These are phyloP conservation scores for Salinomyces thailandicus DNA, from an alignment of 2,329 filamentous ascomycete species.

Conservation along the genomic window DNA sequence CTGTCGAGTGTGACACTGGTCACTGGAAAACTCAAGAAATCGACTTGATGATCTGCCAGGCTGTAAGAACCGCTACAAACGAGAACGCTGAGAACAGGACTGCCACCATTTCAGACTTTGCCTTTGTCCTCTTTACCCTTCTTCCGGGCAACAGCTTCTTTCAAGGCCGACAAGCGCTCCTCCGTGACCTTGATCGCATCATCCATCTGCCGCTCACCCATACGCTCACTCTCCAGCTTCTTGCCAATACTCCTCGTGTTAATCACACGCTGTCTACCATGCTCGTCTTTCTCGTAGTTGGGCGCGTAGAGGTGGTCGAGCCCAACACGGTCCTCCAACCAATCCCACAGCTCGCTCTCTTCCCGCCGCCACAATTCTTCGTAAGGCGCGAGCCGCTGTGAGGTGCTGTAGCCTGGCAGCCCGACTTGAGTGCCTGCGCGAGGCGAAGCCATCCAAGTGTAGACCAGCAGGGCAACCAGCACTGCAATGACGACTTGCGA, in stretches of 20 bases:
- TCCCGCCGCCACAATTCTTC: conserved; percentile 87
- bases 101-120: not conserved
- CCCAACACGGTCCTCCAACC: conserved; percentile 78
- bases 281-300: conserved; percentile 8
- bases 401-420: conserved; percentile 33
- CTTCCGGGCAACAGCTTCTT: conserved; percentile 57
- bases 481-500: conserved; percentile 69
- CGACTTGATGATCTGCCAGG: no score
- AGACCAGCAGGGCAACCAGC: conserved; percentile 60
- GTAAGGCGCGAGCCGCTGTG: conserved; percentile 69
- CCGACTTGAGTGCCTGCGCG: conserved; percentile 27
- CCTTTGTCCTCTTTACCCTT: conserved; percentile 21
- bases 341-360: conserved; percentile 83
- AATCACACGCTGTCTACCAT: conserved; percentile 19
- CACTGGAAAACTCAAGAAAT: no score
- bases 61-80: no score
- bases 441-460: conserved; percentile 49
- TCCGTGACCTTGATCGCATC: conserved; percentile 78
- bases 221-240: conserved; percentile 43
- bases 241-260: conserved; percentile 16
- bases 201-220: conserved; percentile 75
- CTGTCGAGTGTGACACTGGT: no score
- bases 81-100: not conserved
- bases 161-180: conserved; percentile 67
- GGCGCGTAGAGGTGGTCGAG: conserved; percentile 44